Evolutionary conservation across 495 filamentous ascomycete species (phyloP).

Genomic region (Penicillium maclennaniae): DNA sequence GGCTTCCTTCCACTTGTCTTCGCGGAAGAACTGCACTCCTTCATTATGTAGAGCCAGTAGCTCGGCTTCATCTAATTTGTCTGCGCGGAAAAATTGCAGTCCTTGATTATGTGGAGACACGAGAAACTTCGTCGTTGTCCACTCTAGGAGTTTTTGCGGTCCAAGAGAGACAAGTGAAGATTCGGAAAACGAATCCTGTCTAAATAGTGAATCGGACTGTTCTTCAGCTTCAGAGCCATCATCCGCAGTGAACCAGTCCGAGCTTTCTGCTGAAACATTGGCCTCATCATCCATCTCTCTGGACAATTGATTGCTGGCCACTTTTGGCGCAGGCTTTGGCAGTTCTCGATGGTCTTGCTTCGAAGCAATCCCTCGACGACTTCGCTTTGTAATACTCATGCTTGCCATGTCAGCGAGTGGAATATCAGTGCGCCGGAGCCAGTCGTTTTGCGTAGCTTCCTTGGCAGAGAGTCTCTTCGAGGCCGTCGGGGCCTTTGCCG

Average conservation of each 20-base stretch:
- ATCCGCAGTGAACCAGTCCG: too few species aligned
- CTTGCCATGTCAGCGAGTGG: neutral
- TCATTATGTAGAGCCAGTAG: too few species aligned
- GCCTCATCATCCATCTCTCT: too few species aligned
- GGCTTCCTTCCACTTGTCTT: neutral
- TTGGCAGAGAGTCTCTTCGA: constrained; percentile 1
- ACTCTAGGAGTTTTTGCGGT: too few species aligned
- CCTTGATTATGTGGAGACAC: neutral
- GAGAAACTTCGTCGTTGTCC: too few species aligned
- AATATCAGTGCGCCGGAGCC: neutral
- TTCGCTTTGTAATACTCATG: neutral
- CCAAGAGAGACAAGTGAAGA: too few species aligned
- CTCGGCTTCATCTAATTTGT: too few species aligned
- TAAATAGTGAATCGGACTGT: too few species aligned
- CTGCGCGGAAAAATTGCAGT: neutral
- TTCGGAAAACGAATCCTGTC: too few species aligned
- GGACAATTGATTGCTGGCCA: neutral
- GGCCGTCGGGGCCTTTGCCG: neutral
- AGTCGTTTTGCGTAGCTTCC: neutral
- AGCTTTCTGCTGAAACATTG: too few species aligned
- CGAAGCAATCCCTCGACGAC: neutral
- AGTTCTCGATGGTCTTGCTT: neutral
- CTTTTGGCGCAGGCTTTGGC: neutral
- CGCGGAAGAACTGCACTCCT: neutral
- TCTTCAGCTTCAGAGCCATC: too few species aligned